These are phyloP conservation scores for Coemansia sp. DNA, from an alignment of 192 early-diverging fungal genomes.

Conservation along the genomic window DNA sequence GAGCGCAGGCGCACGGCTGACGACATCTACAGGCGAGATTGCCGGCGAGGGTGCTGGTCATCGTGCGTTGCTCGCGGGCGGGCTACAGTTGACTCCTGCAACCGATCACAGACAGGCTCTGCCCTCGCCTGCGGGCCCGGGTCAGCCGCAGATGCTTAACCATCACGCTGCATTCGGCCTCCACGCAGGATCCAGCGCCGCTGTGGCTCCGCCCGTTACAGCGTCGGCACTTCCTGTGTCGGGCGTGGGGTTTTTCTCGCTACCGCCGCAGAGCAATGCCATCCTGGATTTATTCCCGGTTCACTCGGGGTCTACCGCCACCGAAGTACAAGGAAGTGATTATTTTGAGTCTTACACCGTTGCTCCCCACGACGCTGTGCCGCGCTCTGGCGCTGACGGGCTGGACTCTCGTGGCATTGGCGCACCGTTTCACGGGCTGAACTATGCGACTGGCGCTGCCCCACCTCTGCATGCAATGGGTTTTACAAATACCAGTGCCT, in stretches of 20 bases:
- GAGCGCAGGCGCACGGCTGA: neutral
- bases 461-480: neutral
- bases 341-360: conserved; percentile 18
- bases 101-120: conserved; percentile 6
- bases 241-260: no score
- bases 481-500: neutral
- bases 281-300: conserved; percentile 11
- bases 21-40: neutral
- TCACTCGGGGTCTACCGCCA: conserved; percentile 19
- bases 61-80: no score
- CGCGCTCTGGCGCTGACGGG: conserved; percentile 1
- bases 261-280: no score
- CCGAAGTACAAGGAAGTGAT: conserved; percentile 21
- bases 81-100: conserved; percentile 3
- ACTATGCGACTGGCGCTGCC: neutral
- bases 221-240: no score
- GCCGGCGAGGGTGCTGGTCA: neutral
- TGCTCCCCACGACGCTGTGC: conserved; percentile 4
- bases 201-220: no score
- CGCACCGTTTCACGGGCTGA: neutral
- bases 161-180: neutral
- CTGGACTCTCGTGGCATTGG: conserved; percentile 9
- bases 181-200: neutral
- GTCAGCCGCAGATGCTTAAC: neutral
- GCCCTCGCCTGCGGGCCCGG: conserved; percentile 7